Evolutionary conservation across 106 monocot genomes (phyloP).

Genomic region (Amphibolis antarctica): DNA sequence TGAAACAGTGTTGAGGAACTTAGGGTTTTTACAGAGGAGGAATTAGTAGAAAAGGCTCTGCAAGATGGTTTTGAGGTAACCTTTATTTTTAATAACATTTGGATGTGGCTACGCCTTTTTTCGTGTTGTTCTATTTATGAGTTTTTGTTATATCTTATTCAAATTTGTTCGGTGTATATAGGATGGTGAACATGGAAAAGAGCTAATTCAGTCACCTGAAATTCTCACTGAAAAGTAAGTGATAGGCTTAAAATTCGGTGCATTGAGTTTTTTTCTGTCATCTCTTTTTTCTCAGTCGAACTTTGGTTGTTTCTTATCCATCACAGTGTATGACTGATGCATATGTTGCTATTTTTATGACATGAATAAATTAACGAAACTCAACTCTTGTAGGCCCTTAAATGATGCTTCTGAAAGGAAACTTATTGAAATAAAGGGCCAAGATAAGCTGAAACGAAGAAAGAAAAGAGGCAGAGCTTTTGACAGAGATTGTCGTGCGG

Average conservation of each 20-base stretch:
- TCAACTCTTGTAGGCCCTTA: slow-evolving; percentile 1
- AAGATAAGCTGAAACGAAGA: slow-evolving; percentile 16
- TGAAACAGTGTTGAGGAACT: slow-evolving; percentile 60
- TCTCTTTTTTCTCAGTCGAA: no score
- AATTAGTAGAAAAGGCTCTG: slow-evolving; percentile 72
- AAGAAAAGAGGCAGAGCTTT: slow-evolving; percentile 78
- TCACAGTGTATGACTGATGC: no score
- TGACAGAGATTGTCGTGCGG: slow-evolving; percentile 73
- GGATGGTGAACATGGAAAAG: neutral
- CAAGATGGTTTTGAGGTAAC: slow-evolving; percentile 45
- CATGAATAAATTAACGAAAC: no score
- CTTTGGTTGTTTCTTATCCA: neutral
- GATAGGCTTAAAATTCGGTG: no score
- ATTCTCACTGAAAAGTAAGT: neutral
- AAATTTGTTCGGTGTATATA: neutral
- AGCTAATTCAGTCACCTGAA: neutral
- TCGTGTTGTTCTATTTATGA: neutral
- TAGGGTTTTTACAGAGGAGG: slow-evolving; percentile 68
- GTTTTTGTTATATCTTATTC: neutral
- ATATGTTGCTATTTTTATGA: no score
- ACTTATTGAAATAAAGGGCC: slow-evolving; percentile 10
- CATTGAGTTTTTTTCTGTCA: no score
- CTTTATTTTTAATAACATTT: neutral
- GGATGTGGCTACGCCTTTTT: neutral
- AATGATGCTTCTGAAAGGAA: slow-evolving; percentile 8